Conservation (phyloP, 2,329 filamentous ascomycete genomes). For the Botryotinia calthae region DNA sequence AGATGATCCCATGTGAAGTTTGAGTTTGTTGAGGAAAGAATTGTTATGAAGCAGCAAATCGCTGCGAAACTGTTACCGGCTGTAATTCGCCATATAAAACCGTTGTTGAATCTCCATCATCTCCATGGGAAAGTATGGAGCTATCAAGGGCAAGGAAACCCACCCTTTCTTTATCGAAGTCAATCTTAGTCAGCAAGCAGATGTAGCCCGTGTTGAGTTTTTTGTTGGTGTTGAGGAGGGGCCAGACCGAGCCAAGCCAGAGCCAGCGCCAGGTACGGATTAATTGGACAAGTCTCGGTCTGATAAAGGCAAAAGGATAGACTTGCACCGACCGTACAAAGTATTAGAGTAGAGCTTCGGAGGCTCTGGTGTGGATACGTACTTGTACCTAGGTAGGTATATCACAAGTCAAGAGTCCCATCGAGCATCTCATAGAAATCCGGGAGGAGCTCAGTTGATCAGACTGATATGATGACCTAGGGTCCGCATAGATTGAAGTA, state of each 20-base stretch:
- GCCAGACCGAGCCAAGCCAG: neutral
- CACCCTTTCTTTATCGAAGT: constrained; percentile 3
- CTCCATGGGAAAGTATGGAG: constrained; percentile 15
- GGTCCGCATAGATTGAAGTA: neutral
- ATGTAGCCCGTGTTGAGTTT: neutral
- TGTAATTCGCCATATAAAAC: constrained; percentile 32
- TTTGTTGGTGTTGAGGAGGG: neutral
- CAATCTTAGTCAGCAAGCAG: constrained; percentile 14
- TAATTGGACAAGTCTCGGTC: neutral
- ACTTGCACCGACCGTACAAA: no score
- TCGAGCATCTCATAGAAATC: neutral
- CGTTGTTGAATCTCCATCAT: constrained; percentile 19
- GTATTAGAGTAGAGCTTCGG: no score
- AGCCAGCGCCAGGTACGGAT: neutral
- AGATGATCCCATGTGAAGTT: constrained; percentile 16
- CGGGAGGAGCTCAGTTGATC: neutral
- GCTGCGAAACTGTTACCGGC: constrained; percentile 36
- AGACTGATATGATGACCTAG: neutral
- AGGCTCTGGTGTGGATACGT: no score
- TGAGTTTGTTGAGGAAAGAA: neutral
- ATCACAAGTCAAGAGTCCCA: neutral
- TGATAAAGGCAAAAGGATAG: neutral
- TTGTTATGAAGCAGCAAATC: constrained; percentile 33
- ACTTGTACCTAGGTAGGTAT: neutral
- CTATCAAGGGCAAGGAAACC: constrained; percentile 9